Percentiles rank a stretch among this genome's conserved stretches.
Conservation (phyloP, 1,139 yeast genomes). For the Pichia sp. region DNA sequence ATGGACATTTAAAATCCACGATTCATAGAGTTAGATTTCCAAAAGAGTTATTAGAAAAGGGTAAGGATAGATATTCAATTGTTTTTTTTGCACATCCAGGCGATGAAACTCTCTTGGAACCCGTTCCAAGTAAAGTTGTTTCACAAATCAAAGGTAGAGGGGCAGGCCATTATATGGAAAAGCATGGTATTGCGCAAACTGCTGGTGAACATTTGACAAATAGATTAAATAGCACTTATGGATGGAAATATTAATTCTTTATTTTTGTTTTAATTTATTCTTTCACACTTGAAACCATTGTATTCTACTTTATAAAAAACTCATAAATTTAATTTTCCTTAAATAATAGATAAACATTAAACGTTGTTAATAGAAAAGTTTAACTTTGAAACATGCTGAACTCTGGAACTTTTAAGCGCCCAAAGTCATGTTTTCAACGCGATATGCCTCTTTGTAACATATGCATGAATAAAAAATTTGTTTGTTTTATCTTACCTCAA, state of each 20-base stretch:
- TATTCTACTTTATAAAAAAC: background rate
- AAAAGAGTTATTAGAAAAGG: slow-evolving; percentile 44
- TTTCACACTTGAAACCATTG: background rate
- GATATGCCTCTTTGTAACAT: background rate
- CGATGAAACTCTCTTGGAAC: slow-evolving; percentile 55
- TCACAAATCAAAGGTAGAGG: slow-evolving; percentile 40
- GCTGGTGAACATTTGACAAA: slow-evolving; percentile 62
- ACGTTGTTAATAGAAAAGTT: too few relatives aligned
- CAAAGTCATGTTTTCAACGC: background rate
- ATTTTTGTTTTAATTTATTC: too few relatives aligned
- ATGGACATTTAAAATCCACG: slow-evolving; percentile 47
- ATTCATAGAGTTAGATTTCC: slow-evolving; percentile 60
- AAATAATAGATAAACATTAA: too few relatives aligned
- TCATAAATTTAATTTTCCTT: too few relatives aligned
- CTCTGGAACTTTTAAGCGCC: too few relatives aligned
- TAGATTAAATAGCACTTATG: slow-evolving; percentile 63
- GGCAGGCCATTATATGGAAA: slow-evolving; percentile 34
- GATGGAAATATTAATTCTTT: slow-evolving; percentile 20
- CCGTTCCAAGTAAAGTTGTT: slow-evolving; percentile 60
- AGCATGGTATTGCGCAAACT: slow-evolving; percentile 40
- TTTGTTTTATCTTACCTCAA: background rate
- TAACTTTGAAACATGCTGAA: too few relatives aligned
- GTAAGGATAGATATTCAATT: slow-evolving; percentile 69
- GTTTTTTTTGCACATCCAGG: slow-evolving; percentile 81
- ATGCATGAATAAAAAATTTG: background rate